These are phyloP conservation scores for Hymenoscyphus salicellus DNA, from an alignment of 2,329 filamentous ascomycete species.

Conservation along the genomic window DNA sequence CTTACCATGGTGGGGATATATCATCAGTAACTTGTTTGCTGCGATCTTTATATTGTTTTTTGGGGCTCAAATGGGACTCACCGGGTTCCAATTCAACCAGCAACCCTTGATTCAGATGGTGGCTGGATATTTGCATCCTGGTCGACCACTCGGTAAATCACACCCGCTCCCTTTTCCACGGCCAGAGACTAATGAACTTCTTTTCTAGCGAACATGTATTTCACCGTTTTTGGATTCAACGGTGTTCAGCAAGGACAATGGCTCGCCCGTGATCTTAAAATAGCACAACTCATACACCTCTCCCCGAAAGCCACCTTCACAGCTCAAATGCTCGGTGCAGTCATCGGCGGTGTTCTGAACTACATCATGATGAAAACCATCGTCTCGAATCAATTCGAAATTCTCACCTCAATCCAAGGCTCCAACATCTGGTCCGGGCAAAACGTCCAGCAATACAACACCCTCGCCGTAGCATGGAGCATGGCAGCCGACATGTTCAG, in stretches of 20 bases:
- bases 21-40: constrained; percentile 32
- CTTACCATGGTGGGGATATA: constrained; percentile 37
- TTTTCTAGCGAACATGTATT: constrained; percentile 39
- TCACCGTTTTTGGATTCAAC: constrained; percentile 40
- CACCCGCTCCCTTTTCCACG: constrained; percentile 40
- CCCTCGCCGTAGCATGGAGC: constrained; percentile 39
- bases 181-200: constrained; percentile 22
- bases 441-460: constrained; percentile 46
- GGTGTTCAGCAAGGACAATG: constrained; percentile 44
- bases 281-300: constrained; percentile 53
- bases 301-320: constrained; percentile 65
- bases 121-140: constrained; percentile 47
- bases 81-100: constrained; percentile 46
- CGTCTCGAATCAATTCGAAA: constrained; percentile 42
- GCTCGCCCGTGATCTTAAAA: constrained; percentile 47
- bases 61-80: constrained; percentile 42
- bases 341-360: constrained; percentile 44
- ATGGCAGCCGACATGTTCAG: constrained; percentile 44
- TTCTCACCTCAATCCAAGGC: constrained; percentile 42
- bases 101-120: constrained; percentile 48
- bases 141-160: constrained; percentile 62
- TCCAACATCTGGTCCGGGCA: constrained; percentile 48
- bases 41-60: constrained; percentile 29
- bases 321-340: constrained; percentile 44
- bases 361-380: constrained; percentile 45